Base-by-base conservation (phyloP, 495 filamentous ascomycete species). In the Neurospora sublineolata region DNA sequence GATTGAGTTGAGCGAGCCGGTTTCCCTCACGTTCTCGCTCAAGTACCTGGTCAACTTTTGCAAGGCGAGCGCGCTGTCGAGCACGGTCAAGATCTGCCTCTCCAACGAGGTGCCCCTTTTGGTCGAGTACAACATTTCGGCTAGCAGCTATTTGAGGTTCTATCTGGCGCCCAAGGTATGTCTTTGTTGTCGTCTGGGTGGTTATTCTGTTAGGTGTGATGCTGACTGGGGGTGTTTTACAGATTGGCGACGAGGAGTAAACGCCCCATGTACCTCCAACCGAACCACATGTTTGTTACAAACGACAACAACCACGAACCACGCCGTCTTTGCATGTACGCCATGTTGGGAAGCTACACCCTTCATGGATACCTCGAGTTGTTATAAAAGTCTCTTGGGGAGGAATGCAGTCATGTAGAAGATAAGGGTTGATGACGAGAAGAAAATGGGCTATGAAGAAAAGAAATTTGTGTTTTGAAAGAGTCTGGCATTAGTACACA, bases 21-120 rank as follows among this genome's bases (percentile, higher is more conserved):
- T 98, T 72, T 86, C 92, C 64, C 89, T 99, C 58, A 99, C 94
- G 39, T 99, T 99, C 88, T 97, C 95, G 60, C 92, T 98, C 76
- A 99, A 99, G 83, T 99, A 99, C 84, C 89, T 99, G 6, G 93
- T 96, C 88, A 97, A 97, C 87, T 99, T 99, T 86, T 98, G 95
- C 90, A 99, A 99, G 86, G 95, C 95, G 42, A 90, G 91, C 78
- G 89, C 90, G 69, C 84, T 99, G 70, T 95, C 93, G 70, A 83
- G 78, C 78, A 87, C 87, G 69, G 95, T 99, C 77, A 94, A 91
- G 80, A 88, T 99, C 75, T 94, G 92, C 83, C 87, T 99, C 68
- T 97, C 94, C 67, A 94, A 93, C 80, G 95, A 99, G 83, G 94
- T 99, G 52, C 95, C 95, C 30, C 89, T 99, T 76, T 84, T 97